Conservation (phyloP, 2,329 filamentous ascomycete genomes). For the Didymellaceae sp. region DNA sequence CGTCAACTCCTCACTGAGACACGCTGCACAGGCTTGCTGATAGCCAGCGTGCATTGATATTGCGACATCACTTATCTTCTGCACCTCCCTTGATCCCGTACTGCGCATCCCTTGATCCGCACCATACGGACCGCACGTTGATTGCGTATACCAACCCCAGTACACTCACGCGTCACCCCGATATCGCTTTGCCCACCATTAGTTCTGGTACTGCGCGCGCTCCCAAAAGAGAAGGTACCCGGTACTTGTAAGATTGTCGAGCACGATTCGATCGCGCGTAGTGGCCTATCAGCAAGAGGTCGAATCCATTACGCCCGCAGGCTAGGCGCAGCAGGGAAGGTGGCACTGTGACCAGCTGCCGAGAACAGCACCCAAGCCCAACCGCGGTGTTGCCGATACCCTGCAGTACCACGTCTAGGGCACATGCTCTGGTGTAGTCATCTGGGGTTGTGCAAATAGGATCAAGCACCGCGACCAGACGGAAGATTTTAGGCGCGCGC, state of each 20-base stretch:
- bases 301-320: slow-evolving; percentile 16
- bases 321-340: slow-evolving; percentile 41
- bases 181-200: slow-evolving; percentile 24
- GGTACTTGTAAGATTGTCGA: slow-evolving; percentile 24
- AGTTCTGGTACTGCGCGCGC: slow-evolving; percentile 2
- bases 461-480: slow-evolving; percentile 1
- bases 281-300: slow-evolving; percentile 20
- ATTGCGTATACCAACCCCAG: slow-evolving; percentile 4
- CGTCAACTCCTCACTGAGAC: slow-evolving; percentile 5
- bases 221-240: slow-evolving; percentile 18
- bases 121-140: background rate
- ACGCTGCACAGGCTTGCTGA: slow-evolving; percentile 4
- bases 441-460: slow-evolving; percentile 12
- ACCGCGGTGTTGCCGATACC: slow-evolving; percentile 14
- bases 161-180: slow-evolving; percentile 16
- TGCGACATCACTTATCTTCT: slow-evolving; percentile 16
- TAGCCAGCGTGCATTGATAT: slow-evolving; percentile 6
- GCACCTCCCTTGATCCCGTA: slow-evolving; percentile 6
- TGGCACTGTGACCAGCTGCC: slow-evolving; percentile 31
- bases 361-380: slow-evolving; percentile 20
- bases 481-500: slow-evolving; percentile 10
- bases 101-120: slow-evolving; percentile 7
- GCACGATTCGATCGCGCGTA: slow-evolving; percentile 23
- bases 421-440: slow-evolving; percentile 15
- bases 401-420: slow-evolving; percentile 15